Base-by-base conservation (phyloP, 2,329 filamentous ascomycete genomes). In the Volutella citrinella region DNA sequence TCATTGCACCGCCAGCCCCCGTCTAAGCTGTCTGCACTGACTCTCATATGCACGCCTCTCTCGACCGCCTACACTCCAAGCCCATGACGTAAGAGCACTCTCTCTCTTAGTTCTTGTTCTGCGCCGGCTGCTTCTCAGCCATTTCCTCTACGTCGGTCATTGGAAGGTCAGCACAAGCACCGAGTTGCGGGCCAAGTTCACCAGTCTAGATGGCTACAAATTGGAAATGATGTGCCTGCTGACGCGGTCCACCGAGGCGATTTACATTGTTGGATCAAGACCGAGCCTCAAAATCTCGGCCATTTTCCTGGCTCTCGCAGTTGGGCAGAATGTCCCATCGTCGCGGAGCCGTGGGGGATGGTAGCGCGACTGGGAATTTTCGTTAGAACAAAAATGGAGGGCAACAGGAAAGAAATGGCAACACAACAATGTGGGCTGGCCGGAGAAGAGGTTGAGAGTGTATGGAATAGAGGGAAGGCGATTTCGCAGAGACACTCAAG, bases 221-320 rank as follows among this genome's bases (percentile, higher is more conserved):
- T 72, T 69, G 43, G 60, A 70, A 7, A 67, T 78, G 31, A 58
- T 78, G 7, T 82, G 82, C 49, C 68, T 74, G 11, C 63, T 82
- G 0, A 56, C 68, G 4, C 64, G 68, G 4, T 63, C 66, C 16
- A 70, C 59, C 3, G 64, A 67, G 3, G 76, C 77, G 0, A 61
- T 59, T 2, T 68, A 66, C 20, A 60, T 81, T n/a, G 70, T 81
- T 30, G 78, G 82, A 48, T 76, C 75, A 0, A 79, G 78, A 1
- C 82, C 79, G 0, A 74, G 69, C 32, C 82, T 76, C 36, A 78
- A 78, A 10, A 71, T 83, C 3, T 78, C 72, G 33, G 81, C 78
- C 0, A 78, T 82, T 32, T 82, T 80, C 44, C 68, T 82, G 8
- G 76, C 77, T 0, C 59, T 82, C 4, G 79, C 76, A 0, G 74